Percentiles rank a stretch among this genome's conserved stretches.
Conservation (phyloP, 352 stramenopile species). For the Phytopythium litorale region DNA sequence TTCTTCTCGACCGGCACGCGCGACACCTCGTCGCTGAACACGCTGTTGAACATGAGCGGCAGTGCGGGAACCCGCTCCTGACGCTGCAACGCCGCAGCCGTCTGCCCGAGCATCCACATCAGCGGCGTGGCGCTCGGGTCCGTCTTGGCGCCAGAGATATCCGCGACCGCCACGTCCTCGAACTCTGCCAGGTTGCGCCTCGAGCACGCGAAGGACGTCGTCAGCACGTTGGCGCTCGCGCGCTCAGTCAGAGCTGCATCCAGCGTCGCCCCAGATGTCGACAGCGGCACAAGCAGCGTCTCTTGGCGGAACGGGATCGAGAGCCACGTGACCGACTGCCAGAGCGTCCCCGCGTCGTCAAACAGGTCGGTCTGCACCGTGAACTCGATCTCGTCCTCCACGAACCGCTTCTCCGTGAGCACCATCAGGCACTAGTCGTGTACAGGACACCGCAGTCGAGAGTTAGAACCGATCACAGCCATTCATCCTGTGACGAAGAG, state of each 20-base stretch:
- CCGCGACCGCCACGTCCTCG: slow-evolving; percentile 45
- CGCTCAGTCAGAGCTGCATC: slow-evolving; percentile 27
- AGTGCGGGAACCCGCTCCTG: slow-evolving; percentile 44
- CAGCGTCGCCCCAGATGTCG: slow-evolving; percentile 29
- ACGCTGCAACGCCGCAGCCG: slow-evolving; percentile 34
- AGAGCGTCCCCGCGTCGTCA: slow-evolving; percentile 65
- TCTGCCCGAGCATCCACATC: slow-evolving; percentile 58
- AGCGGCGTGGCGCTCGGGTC: slow-evolving; percentile 28
- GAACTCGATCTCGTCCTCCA: slow-evolving; percentile 70
- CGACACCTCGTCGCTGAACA: slow-evolving; percentile 31
- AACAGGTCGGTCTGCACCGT: slow-evolving; percentile 71
- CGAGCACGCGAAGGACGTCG: slow-evolving; percentile 36
- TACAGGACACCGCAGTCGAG: neutral
- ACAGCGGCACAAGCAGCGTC: slow-evolving; percentile 49
- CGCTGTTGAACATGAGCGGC: slow-evolving; percentile 51
- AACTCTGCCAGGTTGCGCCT: slow-evolving; percentile 49
- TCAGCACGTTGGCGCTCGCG: slow-evolving; percentile 13
- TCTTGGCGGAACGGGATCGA: slow-evolving; percentile 62
- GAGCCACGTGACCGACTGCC: slow-evolving; percentile 68
- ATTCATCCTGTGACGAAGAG: neutral
- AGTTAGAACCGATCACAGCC: neutral
- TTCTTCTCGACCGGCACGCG: slow-evolving; percentile 28
- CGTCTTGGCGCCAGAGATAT: slow-evolving; percentile 22
- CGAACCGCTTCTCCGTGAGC: slow-evolving; percentile 66
- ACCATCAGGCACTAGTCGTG: slow-evolving; percentile 65